Conservation (phyloP, 805 yeast genomes). For the Tetrapisispora arboricola region DNA sequence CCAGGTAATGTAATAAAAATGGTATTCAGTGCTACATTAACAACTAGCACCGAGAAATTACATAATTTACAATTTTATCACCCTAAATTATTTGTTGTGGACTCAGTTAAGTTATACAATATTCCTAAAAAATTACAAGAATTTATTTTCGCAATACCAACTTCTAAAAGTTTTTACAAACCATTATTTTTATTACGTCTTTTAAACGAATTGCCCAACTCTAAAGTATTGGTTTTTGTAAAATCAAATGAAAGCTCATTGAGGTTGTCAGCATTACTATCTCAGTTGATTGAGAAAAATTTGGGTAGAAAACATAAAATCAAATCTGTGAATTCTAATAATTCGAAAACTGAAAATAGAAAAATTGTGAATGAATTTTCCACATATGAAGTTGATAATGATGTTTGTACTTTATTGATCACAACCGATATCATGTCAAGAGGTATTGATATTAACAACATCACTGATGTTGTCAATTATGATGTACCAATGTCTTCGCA, state of each 20-base stretch:
- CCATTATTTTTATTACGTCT: constrained; percentile 64
- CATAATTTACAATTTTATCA: constrained; percentile 55
- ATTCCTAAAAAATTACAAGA: constrained; percentile 48
- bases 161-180: constrained; percentile 41
- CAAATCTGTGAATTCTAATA: constrained; percentile 48
- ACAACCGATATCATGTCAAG: constrained; percentile 94
- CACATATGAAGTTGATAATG: constrained; percentile 34
- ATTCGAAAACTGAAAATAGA: constrained; percentile 42
- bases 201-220: constrained; percentile 21
- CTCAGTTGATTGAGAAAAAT: constrained; percentile 11
- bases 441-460: constrained; percentile 72
- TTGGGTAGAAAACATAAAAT: constrained; percentile 16
- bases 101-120: constrained; percentile 55
- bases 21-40: constrained; percentile 85
- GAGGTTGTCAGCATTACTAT: constrained; percentile 53
- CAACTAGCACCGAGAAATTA: constrained; percentile 84
- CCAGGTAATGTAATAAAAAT: constrained; percentile 45
- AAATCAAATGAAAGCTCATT: constrained; percentile 67
- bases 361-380: constrained; percentile 50
- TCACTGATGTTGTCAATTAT: constrained; percentile 74
- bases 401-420: constrained; percentile 33
- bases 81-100: constrained; percentile 62
- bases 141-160: constrained; percentile 28
- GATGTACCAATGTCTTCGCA: constrained; percentile 82
- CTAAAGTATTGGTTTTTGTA: constrained; percentile 24